Percentiles rank a stretch among this genome's conserved stretches.
Evolutionary conservation across 352 stramenopile species (phyloP).

Genomic region (Phytopythium vexans): DNA sequence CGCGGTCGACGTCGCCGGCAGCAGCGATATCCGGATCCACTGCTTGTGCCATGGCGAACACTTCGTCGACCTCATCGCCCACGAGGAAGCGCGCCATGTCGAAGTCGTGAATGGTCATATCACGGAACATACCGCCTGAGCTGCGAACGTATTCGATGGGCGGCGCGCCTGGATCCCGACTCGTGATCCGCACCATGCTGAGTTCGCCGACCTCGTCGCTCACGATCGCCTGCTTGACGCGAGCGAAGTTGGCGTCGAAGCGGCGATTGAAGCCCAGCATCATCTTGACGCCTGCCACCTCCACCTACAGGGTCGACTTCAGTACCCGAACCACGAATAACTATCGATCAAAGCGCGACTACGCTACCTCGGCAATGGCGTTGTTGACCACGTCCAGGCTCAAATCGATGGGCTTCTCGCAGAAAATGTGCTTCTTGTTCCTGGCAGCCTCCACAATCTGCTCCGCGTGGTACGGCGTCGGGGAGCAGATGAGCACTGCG

Average conservation of each 20-base stretch:
- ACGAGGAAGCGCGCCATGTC: conserved; percentile 94
- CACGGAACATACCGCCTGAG: conserved; percentile 91
- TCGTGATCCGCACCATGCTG: conserved; percentile 81
- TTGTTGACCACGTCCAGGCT: conserved; percentile 69
- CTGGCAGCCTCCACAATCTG: conserved; percentile 94
- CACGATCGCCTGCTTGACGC: conserved; percentile 80
- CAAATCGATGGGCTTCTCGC: conserved; percentile 95
- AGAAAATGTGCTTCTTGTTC: conserved; percentile 95
- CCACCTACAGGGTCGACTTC: conserved; percentile 3
- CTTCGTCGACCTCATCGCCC: conserved; percentile 63
- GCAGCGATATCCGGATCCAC: conserved; percentile 38
- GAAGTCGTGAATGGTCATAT: conserved; percentile 97
- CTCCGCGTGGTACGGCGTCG: conserved; percentile 91
- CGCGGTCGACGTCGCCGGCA: conserved; percentile 82
- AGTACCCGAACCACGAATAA: no score
- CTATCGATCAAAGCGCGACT: no score
- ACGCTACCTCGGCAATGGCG: conserved; percentile 44
- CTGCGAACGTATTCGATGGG: conserved; percentile 44
- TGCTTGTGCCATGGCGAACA: conserved; percentile 33
- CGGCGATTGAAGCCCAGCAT: conserved; percentile 94
- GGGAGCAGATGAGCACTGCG: conserved; percentile 96
- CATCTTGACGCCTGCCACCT: conserved; percentile 85
- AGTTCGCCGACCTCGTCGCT: conserved; percentile 88
- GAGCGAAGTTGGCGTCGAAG: conserved; percentile 94
- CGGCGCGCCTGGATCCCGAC: conserved; percentile 49